Base-by-base conservation (phyloP, 371 early-diverging fungal genomes). In the Gilbertella persicaria region DNA sequence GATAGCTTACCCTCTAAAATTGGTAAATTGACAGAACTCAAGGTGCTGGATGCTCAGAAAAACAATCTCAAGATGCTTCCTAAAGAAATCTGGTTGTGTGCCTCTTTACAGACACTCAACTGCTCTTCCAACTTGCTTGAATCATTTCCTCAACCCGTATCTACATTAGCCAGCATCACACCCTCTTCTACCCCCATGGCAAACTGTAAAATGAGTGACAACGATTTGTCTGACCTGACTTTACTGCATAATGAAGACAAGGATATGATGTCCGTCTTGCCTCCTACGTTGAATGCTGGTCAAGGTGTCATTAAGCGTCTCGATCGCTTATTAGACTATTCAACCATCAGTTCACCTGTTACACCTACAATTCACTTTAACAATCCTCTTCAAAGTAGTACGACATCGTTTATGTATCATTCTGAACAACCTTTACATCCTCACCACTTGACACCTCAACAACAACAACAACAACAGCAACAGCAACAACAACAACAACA, bases 1-100 rank as follows among this genome's bases (percentile, higher is more conserved):
- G 33, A 33, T 33, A 33, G 33, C 10, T 13, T 78, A 10, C 78
- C 78, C 7, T 28, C 62, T 26, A 61, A 67, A 17, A 73, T 77
- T 13, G 48, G 62, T 6, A 60, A 60, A 12, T 30, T 77, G 7
- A 37, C 39, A 6, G 66, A 69, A 13, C 64, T 77, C 35, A 69
- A 64, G 37, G 46, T 49, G 0, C 23, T 77, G 42, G 65, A 71
- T 35, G 67, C 52, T 5, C 78, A 77, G 33, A 73, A 73, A 41
- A 75, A 96, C 69, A 86, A 90, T 44, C 50, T 96, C 19, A 78
- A 79, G 30, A 62, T 78, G 29, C 64, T 96, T 4, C 94, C 94
- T 0, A 73, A 80, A 4, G 91, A 91, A 38, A 90, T 96, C 16
- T 95, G 95, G 95, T 64, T 80, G 40, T 89, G 91, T 66, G 66